Evolutionary conservation across 768 basidiomycete genomes (phyloP), one percentile per base, ranked within the genome.

Genomic region (Rhodocollybia butyracea): DNA sequence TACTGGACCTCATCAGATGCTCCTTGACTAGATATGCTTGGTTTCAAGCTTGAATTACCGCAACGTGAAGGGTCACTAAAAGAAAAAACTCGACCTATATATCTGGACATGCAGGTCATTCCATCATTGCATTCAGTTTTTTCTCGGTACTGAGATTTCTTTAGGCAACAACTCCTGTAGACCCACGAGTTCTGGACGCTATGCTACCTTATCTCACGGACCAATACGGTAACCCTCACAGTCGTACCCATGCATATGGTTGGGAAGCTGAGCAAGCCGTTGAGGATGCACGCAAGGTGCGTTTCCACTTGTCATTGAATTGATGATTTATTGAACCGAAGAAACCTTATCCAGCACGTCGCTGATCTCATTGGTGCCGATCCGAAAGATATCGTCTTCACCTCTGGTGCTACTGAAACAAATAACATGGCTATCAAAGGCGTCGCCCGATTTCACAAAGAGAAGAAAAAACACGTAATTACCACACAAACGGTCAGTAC

Each of bases 401-500:
- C 97, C 6, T 96, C 93, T 27, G 97, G 97, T 26, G 97, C 97
- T 13, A 99, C 97, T 1, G 97, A 99, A 73, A 86, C 89, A 24
- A 99, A 99, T 66, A 99, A 99, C 64, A 92, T 98, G 91, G 76
- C 88, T 39, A 89, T 99, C 71, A 99, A 99, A 70, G 97, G 97
- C 40, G 87, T 97, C 50, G 97, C 95, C 27, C 87, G 88, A 27
- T 99, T 99, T 70, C 87, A 98, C 69, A 92, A 89, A 66, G 90
- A 93, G 51, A 94, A 91, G 73, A 93, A 94, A 71, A 84, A 75
- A 59, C 97, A 99, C 66, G 80, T 99, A 41, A 96, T 98, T 60
- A 98, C 95, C 2, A 89, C 89, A 0, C 95, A 97, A 66, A 98
- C 95, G 3, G 94, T 94, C 50, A 63, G 86, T 76, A 15, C 4